Percentiles rank a stretch among this genome's conserved stretches.
phyloP scores from a whole-genome alignment of 441 rosid species.

The Jatropha multifida region DNA sequence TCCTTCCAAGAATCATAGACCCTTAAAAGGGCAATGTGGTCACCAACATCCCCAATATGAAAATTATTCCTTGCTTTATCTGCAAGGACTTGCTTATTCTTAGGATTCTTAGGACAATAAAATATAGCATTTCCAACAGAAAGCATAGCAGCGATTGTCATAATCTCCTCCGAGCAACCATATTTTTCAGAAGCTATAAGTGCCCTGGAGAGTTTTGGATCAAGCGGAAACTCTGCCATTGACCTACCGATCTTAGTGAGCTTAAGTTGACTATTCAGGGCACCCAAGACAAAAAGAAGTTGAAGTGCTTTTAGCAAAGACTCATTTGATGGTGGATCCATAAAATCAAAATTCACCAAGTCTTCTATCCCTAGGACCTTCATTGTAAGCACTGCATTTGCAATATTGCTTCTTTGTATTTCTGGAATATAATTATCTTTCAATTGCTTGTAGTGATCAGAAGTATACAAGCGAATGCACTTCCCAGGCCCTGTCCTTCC shows the following conservation, averaged over 20 bases:
- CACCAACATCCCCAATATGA: slow-evolving; percentile 83
- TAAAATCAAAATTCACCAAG: slow-evolving; percentile 79
- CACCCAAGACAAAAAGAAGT: slow-evolving; percentile 76
- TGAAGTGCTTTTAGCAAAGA: slow-evolving; percentile 84
- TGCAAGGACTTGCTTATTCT: slow-evolving; percentile 88
- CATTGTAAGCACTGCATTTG: slow-evolving; percentile 76
- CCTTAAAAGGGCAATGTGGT: slow-evolving; percentile 84
- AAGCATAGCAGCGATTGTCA: slow-evolving; percentile 87
- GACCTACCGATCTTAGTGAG: slow-evolving; percentile 82
- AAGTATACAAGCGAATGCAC: slow-evolving; percentile 80
- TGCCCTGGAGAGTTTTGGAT: slow-evolving; percentile 82
- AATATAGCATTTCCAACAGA: slow-evolving; percentile 86
- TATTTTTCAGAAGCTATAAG: slow-evolving; percentile 86
- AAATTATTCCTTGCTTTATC: slow-evolving; percentile 92
- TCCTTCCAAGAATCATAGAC: slow-evolving; percentile 93
- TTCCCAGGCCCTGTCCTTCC: slow-evolving; percentile 93
- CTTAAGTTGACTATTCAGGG: slow-evolving; percentile 78
- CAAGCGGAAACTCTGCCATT: slow-evolving; percentile 93
- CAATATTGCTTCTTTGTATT: slow-evolving; percentile 85
- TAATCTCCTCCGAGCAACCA: slow-evolving; percentile 84
- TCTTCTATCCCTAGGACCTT: slow-evolving; percentile 95
- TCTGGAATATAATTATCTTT: slow-evolving; percentile 83
- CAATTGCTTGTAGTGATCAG: slow-evolving; percentile 63
- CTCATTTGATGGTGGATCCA: slow-evolving; percentile 95
- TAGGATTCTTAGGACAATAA: slow-evolving; percentile 89